Evolutionary conservation across 495 filamentous ascomycete species (phyloP).

Genomic region (Ascodesmis nigricans): DNA sequence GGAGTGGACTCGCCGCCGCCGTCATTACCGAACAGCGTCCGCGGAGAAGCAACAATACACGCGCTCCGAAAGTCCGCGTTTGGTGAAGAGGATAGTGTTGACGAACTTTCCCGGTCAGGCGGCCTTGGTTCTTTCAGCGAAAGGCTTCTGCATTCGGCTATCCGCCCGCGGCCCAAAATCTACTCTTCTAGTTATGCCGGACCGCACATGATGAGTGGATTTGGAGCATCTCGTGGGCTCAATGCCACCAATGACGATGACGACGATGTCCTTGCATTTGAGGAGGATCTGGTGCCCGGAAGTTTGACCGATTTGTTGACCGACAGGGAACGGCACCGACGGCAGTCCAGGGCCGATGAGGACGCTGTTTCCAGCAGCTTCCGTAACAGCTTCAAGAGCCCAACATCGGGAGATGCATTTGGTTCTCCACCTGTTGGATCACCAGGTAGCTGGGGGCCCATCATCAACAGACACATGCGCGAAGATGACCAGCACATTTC

Average conservation of each 20-base stretch:
- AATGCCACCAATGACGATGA: slow-evolving; percentile 35
- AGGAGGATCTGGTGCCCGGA: slow-evolving; percentile 79
- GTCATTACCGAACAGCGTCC: slow-evolving; percentile 35
- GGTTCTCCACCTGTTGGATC: slow-evolving; percentile 38
- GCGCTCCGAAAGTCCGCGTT: slow-evolving; percentile 70
- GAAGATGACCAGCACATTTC: slow-evolving; percentile 47
- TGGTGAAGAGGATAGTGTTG: slow-evolving; percentile 36
- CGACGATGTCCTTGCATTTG: slow-evolving; percentile 68
- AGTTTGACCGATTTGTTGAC: slow-evolving; percentile 80
- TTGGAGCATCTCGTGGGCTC: slow-evolving; percentile 27
- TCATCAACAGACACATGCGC: slow-evolving; percentile 56
- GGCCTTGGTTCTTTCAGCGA: slow-evolving; percentile 44
- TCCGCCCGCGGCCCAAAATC: slow-evolving; percentile 49
- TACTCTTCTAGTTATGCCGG: slow-evolving; percentile 67
- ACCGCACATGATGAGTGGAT: slow-evolving; percentile 48
- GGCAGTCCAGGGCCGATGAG: slow-evolving; percentile 51
- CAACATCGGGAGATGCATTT: slow-evolving; percentile 33
- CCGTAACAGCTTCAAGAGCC: slow-evolving; percentile 36
- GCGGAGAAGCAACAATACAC: slow-evolving; percentile 23
- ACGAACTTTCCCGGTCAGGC: slow-evolving; percentile 29
- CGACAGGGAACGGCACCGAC: slow-evolving; percentile 65
- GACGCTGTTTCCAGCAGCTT: slow-evolving; percentile 34
- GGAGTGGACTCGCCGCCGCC: slow-evolving; percentile 71
- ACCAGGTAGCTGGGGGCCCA: slow-evolving; percentile 63
- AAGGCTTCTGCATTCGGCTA: slow-evolving; percentile 34